These are phyloP conservation scores for Malassezia caprae DNA, from an alignment of 1,284 basidiomycete genomes.

Conservation along the genomic window DNA sequence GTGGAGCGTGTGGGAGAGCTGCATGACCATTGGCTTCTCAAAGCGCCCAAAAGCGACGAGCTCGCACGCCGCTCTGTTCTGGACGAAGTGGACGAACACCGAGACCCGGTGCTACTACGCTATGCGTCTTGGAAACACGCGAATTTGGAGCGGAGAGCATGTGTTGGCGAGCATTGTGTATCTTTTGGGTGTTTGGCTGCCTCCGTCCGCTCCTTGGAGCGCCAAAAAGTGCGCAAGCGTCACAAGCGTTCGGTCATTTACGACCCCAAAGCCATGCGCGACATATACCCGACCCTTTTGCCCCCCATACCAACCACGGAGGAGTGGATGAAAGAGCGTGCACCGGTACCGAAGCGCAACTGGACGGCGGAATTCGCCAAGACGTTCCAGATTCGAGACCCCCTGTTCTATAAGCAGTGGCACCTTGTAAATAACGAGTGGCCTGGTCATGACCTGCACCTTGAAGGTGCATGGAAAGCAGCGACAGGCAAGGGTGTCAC, in stretches of 20 bases:
- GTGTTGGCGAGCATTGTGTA: slow-evolving; percentile 11
- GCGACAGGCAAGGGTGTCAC: slow-evolving; percentile 76
- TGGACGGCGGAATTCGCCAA: slow-evolving; percentile 25
- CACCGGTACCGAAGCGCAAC: slow-evolving; percentile 26
- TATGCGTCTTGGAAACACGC: slow-evolving; percentile 41
- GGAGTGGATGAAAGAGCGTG: slow-evolving; percentile 9
- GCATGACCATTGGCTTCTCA: slow-evolving; percentile 71
- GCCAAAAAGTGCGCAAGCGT: slow-evolving; percentile 35
- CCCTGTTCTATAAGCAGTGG: slow-evolving; percentile 81
- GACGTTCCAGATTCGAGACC: slow-evolving; percentile 66
- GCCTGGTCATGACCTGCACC: slow-evolving; percentile 65
- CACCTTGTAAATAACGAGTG: slow-evolving; percentile 53
- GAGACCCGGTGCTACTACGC: slow-evolving; percentile 52
- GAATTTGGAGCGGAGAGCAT: slow-evolving; percentile 19
- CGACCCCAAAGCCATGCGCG: slow-evolving; percentile 34
- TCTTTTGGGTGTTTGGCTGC: slow-evolving; percentile 14
- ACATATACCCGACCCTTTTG: slow-evolving; percentile 31
- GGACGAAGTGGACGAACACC: slow-evolving; percentile 32
- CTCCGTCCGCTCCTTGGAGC: slow-evolving; percentile 38
- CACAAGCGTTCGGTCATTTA: slow-evolving; percentile 45
- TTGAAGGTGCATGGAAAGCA: slow-evolving; percentile 70
- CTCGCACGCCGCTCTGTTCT: slow-evolving; percentile 10
- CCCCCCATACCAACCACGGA: slow-evolving; percentile 24
- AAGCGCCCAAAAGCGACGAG: slow-evolving; percentile 49
- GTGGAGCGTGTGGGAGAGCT: slow-evolving; percentile 82